A percentile compares a stretch with the other conserved stretches of the same genome.
These are phyloP conservation scores for Myriosclerotinia scirpicola DNA, from an alignment of 2,329 filamentous ascomycete genomes.

Conservation along the genomic window DNA sequence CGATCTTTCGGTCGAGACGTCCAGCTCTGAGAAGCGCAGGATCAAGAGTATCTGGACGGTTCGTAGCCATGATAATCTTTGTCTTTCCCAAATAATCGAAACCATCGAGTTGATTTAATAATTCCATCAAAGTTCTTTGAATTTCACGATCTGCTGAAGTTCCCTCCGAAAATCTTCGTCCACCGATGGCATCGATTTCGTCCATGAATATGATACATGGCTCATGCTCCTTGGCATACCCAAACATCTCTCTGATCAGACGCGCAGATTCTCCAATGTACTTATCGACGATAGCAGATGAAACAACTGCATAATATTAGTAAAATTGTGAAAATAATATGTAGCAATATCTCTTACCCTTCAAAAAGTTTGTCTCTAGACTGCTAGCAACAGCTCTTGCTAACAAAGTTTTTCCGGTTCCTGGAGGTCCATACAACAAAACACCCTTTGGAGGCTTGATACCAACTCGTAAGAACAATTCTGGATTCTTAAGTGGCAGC, in stretches of 20 bases:
- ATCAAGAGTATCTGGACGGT: conserved; percentile 93
- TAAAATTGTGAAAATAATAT: conserved; percentile 17
- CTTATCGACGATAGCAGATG: conserved; percentile 98
- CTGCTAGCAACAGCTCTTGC: conserved; percentile 94
- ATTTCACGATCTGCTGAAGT: conserved; percentile 98
- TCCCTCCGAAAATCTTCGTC: conserved; percentile 92
- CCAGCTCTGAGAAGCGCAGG: conserved; percentile 89
- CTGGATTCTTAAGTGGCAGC: conserved; percentile 95
- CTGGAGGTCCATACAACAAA: conserved; percentile 90
- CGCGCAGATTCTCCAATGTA: conserved; percentile 98
- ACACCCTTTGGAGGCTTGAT: conserved; percentile 99
- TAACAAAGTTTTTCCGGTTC: conserved; percentile 93
- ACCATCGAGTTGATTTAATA: conserved; percentile 96
- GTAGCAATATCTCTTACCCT: conserved; percentile 59
- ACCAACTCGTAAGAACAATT: conserved; percentile 92
- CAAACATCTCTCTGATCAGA: conserved; percentile 98
- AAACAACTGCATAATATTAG: conserved; percentile 67
- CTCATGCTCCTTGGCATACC: conserved; percentile 98
- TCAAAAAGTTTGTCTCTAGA: conserved; percentile 96
- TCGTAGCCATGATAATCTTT: conserved; percentile 99
- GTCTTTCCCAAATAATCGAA: conserved; percentile 99
- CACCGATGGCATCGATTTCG: conserved; percentile 98
- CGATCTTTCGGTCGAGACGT: conserved; percentile 94
- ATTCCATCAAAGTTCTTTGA: conserved; percentile 96
- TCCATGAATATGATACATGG: conserved; percentile 99